Percentiles rank a stretch among this genome's conserved stretches.
Conservation (phyloP, 192 early-diverging fungal species). For the Chytriomyces sp. region DNA sequence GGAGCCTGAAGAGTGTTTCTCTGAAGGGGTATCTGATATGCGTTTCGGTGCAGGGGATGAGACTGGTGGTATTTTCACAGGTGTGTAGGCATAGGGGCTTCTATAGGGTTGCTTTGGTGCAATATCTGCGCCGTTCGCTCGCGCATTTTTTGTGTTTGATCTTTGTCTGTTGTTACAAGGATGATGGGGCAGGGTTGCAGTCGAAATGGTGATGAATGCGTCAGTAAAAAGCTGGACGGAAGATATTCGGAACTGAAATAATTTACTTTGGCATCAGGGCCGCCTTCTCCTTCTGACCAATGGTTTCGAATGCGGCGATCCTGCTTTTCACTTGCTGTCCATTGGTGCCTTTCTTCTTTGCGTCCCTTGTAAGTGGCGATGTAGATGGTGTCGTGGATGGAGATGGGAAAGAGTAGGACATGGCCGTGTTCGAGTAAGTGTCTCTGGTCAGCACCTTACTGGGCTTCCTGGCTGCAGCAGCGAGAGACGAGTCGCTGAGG, state of each 20-base stretch:
- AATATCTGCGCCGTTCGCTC: background rate
- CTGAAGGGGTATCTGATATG: background rate
- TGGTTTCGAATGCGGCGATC: background rate
- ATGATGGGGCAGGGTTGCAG: background rate
- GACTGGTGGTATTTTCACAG: background rate
- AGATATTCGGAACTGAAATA: background rate
- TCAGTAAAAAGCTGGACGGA: background rate
- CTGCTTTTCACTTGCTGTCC: background rate
- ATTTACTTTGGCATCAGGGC: conserved; percentile 2
- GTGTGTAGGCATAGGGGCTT: conserved; percentile 17
- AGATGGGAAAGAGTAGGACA: background rate
- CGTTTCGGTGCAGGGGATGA: background rate
- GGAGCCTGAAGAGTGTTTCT: background rate
- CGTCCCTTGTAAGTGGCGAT: background rate
- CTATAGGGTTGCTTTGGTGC: conserved; percentile 19
- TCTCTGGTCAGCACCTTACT: background rate
- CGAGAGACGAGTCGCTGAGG: background rate
- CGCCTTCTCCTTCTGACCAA: background rate
- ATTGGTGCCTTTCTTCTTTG: background rate
- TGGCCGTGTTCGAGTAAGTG: background rate
- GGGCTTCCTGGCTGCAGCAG: background rate
- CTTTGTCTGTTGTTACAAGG: background rate
- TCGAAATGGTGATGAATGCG: background rate
- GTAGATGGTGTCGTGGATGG: background rate
- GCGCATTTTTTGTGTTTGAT: background rate